Conservation (phyloP, 441 rosid species). For the Sinapis alba region DNA sequence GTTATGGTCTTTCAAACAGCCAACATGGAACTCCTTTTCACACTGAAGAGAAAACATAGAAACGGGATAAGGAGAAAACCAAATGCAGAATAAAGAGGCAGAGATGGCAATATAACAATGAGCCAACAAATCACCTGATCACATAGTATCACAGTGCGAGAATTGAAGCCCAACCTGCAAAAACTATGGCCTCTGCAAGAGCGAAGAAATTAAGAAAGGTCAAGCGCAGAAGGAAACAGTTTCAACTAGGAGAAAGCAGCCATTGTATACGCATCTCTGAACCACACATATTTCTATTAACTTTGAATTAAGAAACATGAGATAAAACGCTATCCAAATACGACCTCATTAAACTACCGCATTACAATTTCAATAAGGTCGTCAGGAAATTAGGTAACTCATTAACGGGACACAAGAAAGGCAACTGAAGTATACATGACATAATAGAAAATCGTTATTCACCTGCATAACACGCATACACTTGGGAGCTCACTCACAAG, state of each 20-base stretch:
- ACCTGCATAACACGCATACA: constrained; percentile 95
- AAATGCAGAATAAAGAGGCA: constrained; percentile 13
- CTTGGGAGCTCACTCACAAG: constrained; percentile 61
- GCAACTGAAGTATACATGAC: not conserved
- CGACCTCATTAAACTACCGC: not conserved
- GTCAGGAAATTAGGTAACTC: not conserved
- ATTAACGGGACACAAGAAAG: not conserved
- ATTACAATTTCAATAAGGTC: not conserved
- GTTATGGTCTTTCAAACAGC: constrained; percentile 83
- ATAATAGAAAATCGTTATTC: constrained; percentile 1
- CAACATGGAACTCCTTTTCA: constrained; percentile 94
- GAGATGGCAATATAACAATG: constrained; percentile 20
- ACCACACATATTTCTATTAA: constrained; percentile 4
- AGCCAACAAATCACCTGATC: constrained; percentile 67
- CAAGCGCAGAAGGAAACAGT: constrained; percentile 14
- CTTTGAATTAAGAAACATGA: not conserved
- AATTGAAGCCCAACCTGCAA: constrained; percentile 66
- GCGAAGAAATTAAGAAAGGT: not conserved
- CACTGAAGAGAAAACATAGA: constrained; percentile 53
- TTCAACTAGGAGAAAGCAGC: constrained; percentile 1
- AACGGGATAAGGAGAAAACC: constrained; percentile 22
- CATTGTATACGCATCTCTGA: constrained; percentile 5
- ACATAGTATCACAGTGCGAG: constrained; percentile 82
- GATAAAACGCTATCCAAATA: not conserved
- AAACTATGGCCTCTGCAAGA: constrained; percentile 73